These are phyloP conservation scores for Corylus avellana DNA, from an alignment of 306 rosid species.

Conservation along the genomic window DNA sequence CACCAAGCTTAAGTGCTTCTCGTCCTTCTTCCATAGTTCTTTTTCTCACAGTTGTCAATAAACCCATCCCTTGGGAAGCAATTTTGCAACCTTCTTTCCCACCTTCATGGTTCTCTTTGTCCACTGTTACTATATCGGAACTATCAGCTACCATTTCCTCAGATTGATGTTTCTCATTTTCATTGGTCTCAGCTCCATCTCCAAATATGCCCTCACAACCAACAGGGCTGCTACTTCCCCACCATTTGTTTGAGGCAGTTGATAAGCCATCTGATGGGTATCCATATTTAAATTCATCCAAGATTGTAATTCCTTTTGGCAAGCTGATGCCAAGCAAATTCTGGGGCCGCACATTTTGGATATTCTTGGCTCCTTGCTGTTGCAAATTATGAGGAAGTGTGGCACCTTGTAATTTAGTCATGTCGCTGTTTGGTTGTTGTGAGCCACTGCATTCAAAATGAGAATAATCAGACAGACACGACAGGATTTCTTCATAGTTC, in stretches of 20 bases:
- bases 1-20: slow-evolving; percentile 59
- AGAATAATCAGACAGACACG: background rate
- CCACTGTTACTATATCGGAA: slow-evolving; percentile 19
- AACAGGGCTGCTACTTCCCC: slow-evolving; percentile 60
- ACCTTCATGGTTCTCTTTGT: slow-evolving; percentile 35
- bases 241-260: slow-evolving; percentile 72
- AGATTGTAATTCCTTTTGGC: slow-evolving; percentile 49
- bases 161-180: slow-evolving; percentile 31
- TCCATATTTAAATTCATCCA: slow-evolving; percentile 77
- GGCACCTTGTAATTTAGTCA: slow-evolving; percentile 53
- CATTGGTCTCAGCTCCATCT: slow-evolving; percentile 22
- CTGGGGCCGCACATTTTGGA: slow-evolving; percentile 49
- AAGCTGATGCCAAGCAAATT: slow-evolving; percentile 32
- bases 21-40: slow-evolving; percentile 58
- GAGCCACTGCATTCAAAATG: slow-evolving; percentile 36
- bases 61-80: slow-evolving; percentile 47
- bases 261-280: slow-evolving; percentile 77
- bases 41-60: slow-evolving; percentile 60
- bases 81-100: slow-evolving; percentile 26
- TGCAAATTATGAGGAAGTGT: slow-evolving; percentile 36
- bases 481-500: background rate
- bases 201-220: slow-evolving; percentile 17
- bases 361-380: slow-evolving; percentile 56
- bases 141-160: slow-evolving; percentile 26
- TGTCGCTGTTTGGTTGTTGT: slow-evolving; percentile 40